Conservation (phyloP, 1,139 yeast genomes). For the Pneumocystis murina region DNA sequence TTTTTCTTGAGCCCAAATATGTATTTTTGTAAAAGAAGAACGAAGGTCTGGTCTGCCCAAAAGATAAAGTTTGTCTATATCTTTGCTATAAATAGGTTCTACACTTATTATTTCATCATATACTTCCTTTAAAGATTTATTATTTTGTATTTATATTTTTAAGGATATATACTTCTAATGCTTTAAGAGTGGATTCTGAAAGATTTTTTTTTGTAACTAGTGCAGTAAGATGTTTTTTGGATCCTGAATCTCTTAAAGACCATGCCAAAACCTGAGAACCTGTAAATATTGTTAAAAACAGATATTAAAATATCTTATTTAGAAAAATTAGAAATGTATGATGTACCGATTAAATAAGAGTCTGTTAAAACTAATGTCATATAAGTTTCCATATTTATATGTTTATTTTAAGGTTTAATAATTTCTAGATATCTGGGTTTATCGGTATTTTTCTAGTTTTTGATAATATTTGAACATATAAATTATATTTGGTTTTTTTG, state of each 20-base stretch:
- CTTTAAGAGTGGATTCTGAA: conserved; percentile 10
- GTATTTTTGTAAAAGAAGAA: conserved; percentile 55
- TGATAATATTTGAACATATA: background rate
- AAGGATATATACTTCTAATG: conserved; percentile 8
- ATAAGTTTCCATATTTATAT: conserved; percentile 8
- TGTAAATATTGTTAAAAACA: conserved; percentile 1
- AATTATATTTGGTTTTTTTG: background rate
- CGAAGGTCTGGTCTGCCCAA: conserved; percentile 63
- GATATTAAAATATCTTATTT: background rate
- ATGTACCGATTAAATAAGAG: conserved; percentile 15
- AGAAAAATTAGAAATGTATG: background rate
- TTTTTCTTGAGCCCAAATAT: conserved; percentile 50
- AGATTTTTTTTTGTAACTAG: conserved; percentile 12
- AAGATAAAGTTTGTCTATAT: conserved; percentile 28
- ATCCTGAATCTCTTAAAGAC: conserved; percentile 13
- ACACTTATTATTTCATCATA: conserved; percentile 15
- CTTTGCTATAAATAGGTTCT: conserved; percentile 15
- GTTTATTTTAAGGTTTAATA: background rate
- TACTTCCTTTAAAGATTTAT: conserved; percentile 6
- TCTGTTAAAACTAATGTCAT: conserved; percentile 15
- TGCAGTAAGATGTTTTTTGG: conserved; percentile 11
- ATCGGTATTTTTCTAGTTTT: background rate
- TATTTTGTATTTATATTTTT: background rate
- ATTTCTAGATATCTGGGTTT: background rate
- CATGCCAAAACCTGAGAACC: conserved; percentile 15